Conservation (phyloP, 1,139 yeast genomes). For the Debaryomyces subglobosus region DNA sequence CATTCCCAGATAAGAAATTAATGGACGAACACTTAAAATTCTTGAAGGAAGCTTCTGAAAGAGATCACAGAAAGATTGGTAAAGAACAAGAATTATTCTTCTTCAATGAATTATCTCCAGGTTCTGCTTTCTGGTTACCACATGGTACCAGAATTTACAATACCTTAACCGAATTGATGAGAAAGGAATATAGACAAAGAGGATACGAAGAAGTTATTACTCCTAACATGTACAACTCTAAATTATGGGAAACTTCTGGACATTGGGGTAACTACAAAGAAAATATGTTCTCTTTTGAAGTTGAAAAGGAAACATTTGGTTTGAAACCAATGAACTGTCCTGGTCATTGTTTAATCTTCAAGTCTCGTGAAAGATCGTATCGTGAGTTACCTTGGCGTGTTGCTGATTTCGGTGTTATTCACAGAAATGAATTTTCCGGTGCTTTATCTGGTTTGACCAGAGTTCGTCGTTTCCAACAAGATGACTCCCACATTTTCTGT, state of each 20-base stretch:
- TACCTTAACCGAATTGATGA: conserved; percentile 73
- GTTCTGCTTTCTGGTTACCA: conserved; percentile 97
- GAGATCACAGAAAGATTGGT: conserved; percentile 98
- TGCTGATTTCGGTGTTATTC: conserved; percentile 94
- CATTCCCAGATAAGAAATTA: conserved; percentile 97
- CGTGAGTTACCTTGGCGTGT: conserved; percentile 95
- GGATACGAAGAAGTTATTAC: conserved; percentile 98
- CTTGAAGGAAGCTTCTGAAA: conserved; percentile 93
- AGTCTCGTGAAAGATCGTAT: conserved; percentile 85
- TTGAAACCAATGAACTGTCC: conserved; percentile 99
- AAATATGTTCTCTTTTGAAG: conserved; percentile 95
- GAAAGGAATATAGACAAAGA: conserved; percentile 82
- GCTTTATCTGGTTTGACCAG: conserved; percentile 84
- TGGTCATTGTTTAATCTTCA: conserved; percentile 91
- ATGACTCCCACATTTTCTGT: conserved; percentile 98
- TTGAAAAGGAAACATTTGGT: conserved; percentile 86
- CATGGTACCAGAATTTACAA: conserved; percentile 97
- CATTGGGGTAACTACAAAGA: conserved; percentile 98
- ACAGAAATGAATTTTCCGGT: conserved; percentile 94
- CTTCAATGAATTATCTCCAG: conserved; percentile 97
- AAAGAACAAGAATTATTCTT: conserved; percentile 93
- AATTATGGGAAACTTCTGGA: conserved; percentile 97
- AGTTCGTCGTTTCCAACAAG: conserved; percentile 98
- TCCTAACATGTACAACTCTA: conserved; percentile 95
- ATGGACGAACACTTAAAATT: conserved; percentile 96